These are phyloP conservation scores for Spongospora subterranea DNA, from an alignment of 208 protist genomes.

Conservation along the genomic window DNA sequence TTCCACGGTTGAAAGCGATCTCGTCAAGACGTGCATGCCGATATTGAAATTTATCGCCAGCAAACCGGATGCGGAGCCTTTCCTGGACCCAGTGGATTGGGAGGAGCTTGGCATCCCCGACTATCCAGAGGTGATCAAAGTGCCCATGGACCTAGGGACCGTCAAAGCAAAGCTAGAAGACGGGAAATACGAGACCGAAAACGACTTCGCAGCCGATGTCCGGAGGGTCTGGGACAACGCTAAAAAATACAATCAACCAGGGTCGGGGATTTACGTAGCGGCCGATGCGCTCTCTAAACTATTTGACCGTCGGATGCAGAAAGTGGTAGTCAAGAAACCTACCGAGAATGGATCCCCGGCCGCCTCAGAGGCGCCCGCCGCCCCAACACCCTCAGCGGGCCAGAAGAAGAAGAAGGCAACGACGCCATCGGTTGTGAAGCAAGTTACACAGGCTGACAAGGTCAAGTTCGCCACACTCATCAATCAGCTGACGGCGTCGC, in stretches of 20 bases:
- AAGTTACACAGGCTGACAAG: conserved; percentile 13
- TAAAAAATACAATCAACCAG: conserved; percentile 58
- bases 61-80: conserved; percentile 65
- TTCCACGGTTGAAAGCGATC: background rate
- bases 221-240: conserved; percentile 63
- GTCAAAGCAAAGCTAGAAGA: conserved; percentile 57
- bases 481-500: conserved; percentile 54
- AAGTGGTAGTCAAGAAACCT: background rate
- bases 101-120: conserved; percentile 73
- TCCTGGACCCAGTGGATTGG: conserved; percentile 77
- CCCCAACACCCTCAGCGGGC: conserved; percentile 8
- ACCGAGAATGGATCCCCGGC: background rate
- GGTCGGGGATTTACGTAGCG: conserved; percentile 35
- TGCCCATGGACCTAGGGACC: conserved; percentile 80
- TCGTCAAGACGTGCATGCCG: conserved; percentile 2
- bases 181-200: conserved; percentile 48
- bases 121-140: conserved; percentile 79
- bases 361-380: background rate
- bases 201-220: conserved; percentile 60
- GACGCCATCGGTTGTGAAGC: background rate
- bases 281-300: conserved; percentile 50
- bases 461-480: conserved; percentile 57
- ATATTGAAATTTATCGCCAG: conserved; percentile 55
- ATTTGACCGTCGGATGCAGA: conserved; percentile 56
- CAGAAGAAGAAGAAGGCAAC: conserved; percentile 52